phyloP scores from a whole-genome alignment of 1,139 yeast species.

The Williopsis jadinii region DNA sequence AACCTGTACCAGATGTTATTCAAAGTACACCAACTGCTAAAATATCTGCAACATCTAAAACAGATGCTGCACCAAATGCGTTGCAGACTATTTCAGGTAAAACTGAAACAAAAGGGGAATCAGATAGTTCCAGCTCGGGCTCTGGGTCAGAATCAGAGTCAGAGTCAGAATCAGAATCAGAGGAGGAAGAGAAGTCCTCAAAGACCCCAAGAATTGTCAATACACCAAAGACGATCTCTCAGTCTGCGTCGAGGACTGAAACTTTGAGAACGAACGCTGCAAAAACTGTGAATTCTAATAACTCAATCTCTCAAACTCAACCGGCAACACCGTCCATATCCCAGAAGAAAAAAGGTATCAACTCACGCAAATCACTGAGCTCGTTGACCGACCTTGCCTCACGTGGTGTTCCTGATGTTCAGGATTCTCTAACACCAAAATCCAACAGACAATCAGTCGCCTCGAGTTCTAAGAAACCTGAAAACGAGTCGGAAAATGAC shows the following conservation, averaged over 20 bases:
- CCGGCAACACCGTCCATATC: constrained; percentile 10
- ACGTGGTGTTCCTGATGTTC: constrained; percentile 59
- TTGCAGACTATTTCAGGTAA: no score
- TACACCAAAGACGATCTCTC: constrained; percentile 28
- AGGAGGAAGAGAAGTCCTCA: constrained; percentile 13
- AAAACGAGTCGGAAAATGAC: neutral
- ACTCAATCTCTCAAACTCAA: constrained; percentile 5
- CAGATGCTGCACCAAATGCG: no score
- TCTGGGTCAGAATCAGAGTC: constrained; percentile 9
- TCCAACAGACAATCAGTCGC: constrained; percentile 10
- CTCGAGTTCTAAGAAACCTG: neutral
- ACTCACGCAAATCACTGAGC: constrained; percentile 34
- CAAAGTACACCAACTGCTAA: no score
- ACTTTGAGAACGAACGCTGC: constrained; percentile 11
- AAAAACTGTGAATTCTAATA: constrained; percentile 6
- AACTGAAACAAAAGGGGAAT: neutral
- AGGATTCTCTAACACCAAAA: constrained; percentile 30
- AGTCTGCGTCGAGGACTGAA: constrained; percentile 5
- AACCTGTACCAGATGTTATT: no score
- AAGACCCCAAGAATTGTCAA: constrained; percentile 31
- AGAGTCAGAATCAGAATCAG: constrained; percentile 5
- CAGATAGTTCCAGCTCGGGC: constrained; percentile 10
- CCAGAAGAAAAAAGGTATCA: constrained; percentile 8
- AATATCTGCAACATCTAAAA: no score
- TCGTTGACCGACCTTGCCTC: constrained; percentile 51